These are phyloP conservation scores for Zostera marina DNA, from an alignment of 116 monocot genomes.

Conservation along the genomic window DNA sequence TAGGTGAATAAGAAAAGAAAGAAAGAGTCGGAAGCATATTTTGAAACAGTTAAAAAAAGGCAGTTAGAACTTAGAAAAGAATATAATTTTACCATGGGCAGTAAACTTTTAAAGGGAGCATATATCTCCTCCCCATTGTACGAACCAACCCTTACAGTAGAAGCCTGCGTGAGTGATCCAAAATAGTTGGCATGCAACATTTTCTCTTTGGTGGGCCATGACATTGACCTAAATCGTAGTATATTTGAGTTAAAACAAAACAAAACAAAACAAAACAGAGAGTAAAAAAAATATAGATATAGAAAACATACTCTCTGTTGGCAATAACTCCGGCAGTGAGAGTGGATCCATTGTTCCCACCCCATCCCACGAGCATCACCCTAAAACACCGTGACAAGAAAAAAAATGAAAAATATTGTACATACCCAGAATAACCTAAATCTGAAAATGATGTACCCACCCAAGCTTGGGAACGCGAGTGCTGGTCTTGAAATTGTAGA, in stretches of 20 bases:
- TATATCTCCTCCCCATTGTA: constrained; percentile 97
- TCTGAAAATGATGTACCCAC: constrained; percentile 15
- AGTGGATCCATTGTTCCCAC: constrained; percentile 95
- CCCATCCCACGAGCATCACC: constrained; percentile 99
- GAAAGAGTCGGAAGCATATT: neutral
- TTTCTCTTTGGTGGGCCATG: constrained; percentile 93
- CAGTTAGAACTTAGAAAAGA: too few relatives aligned
- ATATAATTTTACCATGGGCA: constrained; percentile 52
- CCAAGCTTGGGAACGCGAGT: constrained; percentile 72
- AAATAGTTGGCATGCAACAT: constrained; percentile 89
- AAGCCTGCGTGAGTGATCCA: constrained; percentile 90
- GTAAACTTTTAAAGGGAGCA: constrained; percentile 92
- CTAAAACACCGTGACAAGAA: constrained; percentile 13
- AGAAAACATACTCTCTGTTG: constrained; percentile 68
- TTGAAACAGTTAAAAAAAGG: neutral
- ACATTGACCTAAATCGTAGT: constrained; percentile 44
- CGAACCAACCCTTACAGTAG: constrained; percentile 74
- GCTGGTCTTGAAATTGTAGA: constrained; percentile 71
- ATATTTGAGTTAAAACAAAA: too few relatives aligned
- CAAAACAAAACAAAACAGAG: neutral
- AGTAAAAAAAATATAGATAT: neutral
- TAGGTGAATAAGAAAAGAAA: neutral
- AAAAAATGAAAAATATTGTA: neutral
- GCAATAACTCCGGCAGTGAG: constrained; percentile 95
- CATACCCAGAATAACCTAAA: too few relatives aligned